phyloP scores from a whole-genome alignment of 2,329 filamentous ascomycete genomes.

The Graphilbum fragrans region DNA sequence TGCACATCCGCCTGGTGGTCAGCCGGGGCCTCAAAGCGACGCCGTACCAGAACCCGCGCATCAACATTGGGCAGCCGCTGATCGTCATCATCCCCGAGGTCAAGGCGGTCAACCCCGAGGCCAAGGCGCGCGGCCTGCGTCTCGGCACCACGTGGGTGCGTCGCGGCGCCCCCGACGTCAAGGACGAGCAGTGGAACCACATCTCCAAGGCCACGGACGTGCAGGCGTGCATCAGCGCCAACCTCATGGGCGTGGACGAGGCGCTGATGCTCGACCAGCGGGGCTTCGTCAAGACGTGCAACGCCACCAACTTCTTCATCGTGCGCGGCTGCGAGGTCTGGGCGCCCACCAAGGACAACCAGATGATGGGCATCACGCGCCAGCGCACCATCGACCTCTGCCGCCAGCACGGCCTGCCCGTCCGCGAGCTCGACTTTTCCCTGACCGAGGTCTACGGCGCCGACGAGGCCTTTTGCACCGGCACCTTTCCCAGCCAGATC shows the following conservation, averaged over 20 bases:
- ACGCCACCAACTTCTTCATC: slow-evolving; percentile 21
- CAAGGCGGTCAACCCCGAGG: slow-evolving; percentile 13
- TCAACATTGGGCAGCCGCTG: slow-evolving; percentile 16
- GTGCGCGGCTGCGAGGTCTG: slow-evolving; percentile 18
- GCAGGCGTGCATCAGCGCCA: slow-evolving; percentile 17
- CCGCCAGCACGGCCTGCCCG: slow-evolving; percentile 13
- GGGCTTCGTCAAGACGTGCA: slow-evolving; percentile 19
- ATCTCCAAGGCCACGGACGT: slow-evolving; percentile 19
- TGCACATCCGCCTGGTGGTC: slow-evolving; percentile 17
- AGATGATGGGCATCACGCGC: slow-evolving; percentile 19
- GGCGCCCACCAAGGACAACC: slow-evolving; percentile 18
- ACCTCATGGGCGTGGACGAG: slow-evolving; percentile 18
- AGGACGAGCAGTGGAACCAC: slow-evolving; percentile 20
- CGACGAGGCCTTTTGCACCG: slow-evolving; percentile 19
- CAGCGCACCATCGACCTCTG: slow-evolving; percentile 19
- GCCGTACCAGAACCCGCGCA: slow-evolving; percentile 16
- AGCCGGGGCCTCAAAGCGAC: slow-evolving; percentile 16
- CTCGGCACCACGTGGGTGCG: slow-evolving; percentile 17
- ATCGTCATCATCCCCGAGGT: slow-evolving; percentile 19
- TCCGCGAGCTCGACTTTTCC: slow-evolving; percentile 17
- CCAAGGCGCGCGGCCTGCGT: slow-evolving; percentile 13
- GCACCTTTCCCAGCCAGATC: slow-evolving; percentile 17
- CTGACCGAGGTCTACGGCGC: slow-evolving; percentile 18
- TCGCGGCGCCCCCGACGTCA: slow-evolving; percentile 18
- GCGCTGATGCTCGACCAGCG: slow-evolving; percentile 17